Percentiles rank a stretch among this genome's conserved stretches.
Evolutionary conservation across 805 yeast species (phyloP).

Genomic region (Myxozyma udenii): DNA sequence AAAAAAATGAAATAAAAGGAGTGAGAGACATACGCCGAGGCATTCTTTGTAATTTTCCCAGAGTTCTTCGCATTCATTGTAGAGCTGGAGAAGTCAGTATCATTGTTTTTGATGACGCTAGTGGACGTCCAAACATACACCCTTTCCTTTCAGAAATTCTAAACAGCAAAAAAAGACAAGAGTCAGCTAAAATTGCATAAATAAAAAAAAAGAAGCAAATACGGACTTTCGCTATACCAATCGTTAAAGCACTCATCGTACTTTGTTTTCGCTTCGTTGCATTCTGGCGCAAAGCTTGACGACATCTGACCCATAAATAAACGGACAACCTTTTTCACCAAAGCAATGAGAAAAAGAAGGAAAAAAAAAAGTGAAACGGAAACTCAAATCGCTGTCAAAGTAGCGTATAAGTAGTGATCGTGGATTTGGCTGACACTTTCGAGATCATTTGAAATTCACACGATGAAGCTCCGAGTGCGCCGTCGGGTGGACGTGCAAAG

Average conservation of each 20-base stretch:
- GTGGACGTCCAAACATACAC: constrained; percentile 43
- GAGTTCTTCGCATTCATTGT: constrained; percentile 85
- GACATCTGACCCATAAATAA: constrained; percentile 60
- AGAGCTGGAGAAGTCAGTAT: constrained; percentile 40
- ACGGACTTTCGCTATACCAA: constrained; percentile 85
- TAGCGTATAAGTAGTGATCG: background rate
- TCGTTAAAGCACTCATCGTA: constrained; percentile 91
- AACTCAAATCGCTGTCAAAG: background rate
- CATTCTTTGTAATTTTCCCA: constrained; percentile 91
- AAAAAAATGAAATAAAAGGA: background rate
- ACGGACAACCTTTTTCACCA: too few species aligned
- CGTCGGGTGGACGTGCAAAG: too few species aligned
- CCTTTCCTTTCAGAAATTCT: constrained; percentile 49
- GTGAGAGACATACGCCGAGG: constrained; percentile 54
- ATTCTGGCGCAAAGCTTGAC: constrained; percentile 94
- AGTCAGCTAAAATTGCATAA: background rate
- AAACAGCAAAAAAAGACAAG: constrained; percentile 5
- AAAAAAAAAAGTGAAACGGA: too few species aligned
- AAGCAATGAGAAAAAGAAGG: too few species aligned
- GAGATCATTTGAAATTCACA: too few species aligned
- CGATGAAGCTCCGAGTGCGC: too few species aligned
- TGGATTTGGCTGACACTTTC: background rate
- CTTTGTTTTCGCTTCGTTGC: constrained; percentile 77
- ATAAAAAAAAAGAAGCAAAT: background rate
- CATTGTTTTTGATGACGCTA: background rate